phyloP scores from a whole-genome alignment of 2,329 filamentous ascomycete genomes.

The Parafenestella ontariensis region DNA sequence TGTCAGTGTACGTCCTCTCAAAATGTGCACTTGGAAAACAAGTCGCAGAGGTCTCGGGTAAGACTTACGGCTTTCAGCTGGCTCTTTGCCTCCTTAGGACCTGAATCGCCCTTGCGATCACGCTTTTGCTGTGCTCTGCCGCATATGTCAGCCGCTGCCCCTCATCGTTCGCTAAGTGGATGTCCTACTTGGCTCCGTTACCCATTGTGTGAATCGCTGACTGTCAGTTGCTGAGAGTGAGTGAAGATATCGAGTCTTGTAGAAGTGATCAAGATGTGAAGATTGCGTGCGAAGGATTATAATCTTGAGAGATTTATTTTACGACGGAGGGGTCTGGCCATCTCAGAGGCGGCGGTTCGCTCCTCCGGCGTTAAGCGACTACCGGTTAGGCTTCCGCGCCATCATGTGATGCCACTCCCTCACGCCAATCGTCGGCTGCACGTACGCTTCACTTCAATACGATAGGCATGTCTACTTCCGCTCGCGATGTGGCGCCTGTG shows the following conservation, averaged over 20 bases:
- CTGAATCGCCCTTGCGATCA: conserved; percentile 43
- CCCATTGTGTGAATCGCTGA: conserved; percentile 37
- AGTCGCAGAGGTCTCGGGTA: not conserved
- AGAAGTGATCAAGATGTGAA: conserved; percentile 13
- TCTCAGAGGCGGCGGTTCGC: conserved; percentile 11
- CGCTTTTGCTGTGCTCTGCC: conserved; percentile 48
- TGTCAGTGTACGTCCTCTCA: not conserved
- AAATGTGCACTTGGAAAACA: not conserved
- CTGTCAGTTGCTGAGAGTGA: conserved; percentile 23
- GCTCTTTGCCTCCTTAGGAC: conserved; percentile 43
- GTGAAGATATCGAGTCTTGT: conserved; percentile 8
- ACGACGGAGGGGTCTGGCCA: conserved; percentile 29
- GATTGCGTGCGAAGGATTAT: conserved; percentile 16
- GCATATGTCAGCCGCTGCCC: conserved; percentile 24
- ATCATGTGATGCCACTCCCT: conserved; percentile 16
- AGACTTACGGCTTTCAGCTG: conserved; percentile 46
- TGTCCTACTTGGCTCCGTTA: conserved; percentile 48
- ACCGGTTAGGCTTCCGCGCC: conserved; percentile 19
- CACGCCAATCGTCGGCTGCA: not conserved
- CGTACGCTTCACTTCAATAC: not conserved
- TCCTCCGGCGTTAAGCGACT: conserved; percentile 12
- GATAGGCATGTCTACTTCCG: not conserved
- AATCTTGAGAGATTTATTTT: conserved; percentile 37
- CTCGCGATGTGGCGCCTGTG: not conserved
- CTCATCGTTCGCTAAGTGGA: not conserved